These are phyloP conservation scores for Mrakia gelida DNA, from an alignment of 768 basidiomycete genomes.

Conservation along the genomic window DNA sequence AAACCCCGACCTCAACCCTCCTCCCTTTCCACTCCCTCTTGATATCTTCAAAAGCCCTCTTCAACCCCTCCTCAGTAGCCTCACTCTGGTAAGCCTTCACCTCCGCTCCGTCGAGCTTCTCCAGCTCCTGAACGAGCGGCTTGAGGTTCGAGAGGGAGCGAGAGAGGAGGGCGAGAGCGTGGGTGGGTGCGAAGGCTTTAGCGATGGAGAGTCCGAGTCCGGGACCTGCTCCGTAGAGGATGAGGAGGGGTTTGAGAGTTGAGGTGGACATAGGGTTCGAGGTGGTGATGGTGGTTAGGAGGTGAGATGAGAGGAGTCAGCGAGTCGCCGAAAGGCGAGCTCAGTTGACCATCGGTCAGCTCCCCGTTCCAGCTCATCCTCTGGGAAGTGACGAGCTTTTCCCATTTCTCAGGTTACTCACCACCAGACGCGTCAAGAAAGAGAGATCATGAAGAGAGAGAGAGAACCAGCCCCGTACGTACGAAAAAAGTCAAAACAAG, in stretches of 20 bases:
- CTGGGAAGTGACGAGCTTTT: neutral
- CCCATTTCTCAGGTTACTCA: too few species aligned
- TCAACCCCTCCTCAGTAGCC: too few species aligned
- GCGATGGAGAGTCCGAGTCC: neutral
- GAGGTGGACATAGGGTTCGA: neutral
- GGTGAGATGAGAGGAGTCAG: neutral
- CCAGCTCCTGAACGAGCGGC: too few species aligned
- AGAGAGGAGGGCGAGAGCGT: neutral
- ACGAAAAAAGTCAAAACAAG: too few species aligned
- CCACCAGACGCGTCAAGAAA: too few species aligned
- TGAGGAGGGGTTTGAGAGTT: neutral
- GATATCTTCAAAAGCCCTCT: too few species aligned
- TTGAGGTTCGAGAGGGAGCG: neutral
- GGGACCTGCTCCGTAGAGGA: neutral
- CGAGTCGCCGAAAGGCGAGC: neutral
- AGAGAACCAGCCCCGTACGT: too few species aligned
- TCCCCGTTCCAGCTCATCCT: neutral
- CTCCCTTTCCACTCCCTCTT: too few species aligned
- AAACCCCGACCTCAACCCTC: too few species aligned
- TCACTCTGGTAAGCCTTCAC: too few species aligned
- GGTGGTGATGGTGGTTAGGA: neutral
- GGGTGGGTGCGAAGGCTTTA: neutral
- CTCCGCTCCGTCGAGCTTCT: too few species aligned
- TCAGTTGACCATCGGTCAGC: neutral
- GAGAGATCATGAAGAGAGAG: too few species aligned